Percentiles rank a stretch among this genome's conserved stretches.
These are phyloP conservation scores for Dothideomycetes sp. DNA, from an alignment of 2,329 filamentous ascomycete genomes.

Conservation along the genomic window DNA sequence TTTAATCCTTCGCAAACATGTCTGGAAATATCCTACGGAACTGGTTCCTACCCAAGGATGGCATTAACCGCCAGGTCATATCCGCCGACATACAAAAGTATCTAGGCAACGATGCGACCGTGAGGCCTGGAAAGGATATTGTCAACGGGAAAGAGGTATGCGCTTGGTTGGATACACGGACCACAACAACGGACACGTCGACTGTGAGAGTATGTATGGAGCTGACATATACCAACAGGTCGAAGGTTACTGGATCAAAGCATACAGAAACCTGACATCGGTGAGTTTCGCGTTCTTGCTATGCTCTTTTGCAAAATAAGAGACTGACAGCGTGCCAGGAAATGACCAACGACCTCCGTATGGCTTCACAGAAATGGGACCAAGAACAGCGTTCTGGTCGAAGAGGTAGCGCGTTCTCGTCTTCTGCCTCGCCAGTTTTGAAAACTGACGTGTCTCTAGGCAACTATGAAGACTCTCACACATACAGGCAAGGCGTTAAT, in stretches of 20 bases:
- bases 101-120: conserved; percentile 42
- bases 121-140: conserved; percentile 39
- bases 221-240: conserved; percentile 28
- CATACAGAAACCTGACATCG: conserved; percentile 42
- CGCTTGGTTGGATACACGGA: too few species aligned
- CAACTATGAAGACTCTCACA: conserved; percentile 34
- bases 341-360: conserved; percentile 42
- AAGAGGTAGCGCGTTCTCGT: conserved; percentile 39
- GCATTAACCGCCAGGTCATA: conserved; percentile 44
- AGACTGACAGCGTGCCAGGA: conserved; percentile 26
- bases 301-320: not conserved
- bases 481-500: conserved; percentile 33
- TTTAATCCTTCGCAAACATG: conserved; percentile 17
- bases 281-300: conserved; percentile 26
- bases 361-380: conserved; percentile 39
- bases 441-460: conserved; percentile 34
- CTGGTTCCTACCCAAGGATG: conserved; percentile 42
- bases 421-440: conserved; percentile 24
- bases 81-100: conserved; percentile 45
- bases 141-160: conserved; percentile 24
- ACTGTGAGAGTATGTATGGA: conserved; percentile 15
- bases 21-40: conserved; percentile 31
- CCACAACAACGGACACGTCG: not conserved
- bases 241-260: conserved; percentile 43
- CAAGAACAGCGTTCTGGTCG: conserved; percentile 28